Evolutionary conservation across 73 alveolate genomes (phyloP).

Genomic region (Stentor roeselii): DNA sequence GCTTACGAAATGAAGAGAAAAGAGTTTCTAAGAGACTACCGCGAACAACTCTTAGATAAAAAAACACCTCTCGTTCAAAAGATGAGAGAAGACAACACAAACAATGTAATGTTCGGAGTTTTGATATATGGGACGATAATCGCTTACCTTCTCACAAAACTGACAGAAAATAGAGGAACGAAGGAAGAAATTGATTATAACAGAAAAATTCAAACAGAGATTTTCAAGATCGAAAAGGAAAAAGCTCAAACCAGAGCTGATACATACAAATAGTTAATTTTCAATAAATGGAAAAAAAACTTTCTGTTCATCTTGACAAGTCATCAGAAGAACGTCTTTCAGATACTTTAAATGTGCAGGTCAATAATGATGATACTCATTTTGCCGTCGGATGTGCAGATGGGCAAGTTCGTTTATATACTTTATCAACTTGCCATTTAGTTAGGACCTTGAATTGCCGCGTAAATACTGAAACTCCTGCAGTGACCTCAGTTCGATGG

Average conservation of each 20-base stretch:
- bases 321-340: background rate
- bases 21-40: background rate
- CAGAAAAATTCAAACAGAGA: too few relatives aligned
- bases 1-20: background rate
- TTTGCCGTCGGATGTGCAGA: conserved; percentile 76
- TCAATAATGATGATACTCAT: conserved; percentile 60
- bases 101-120: background rate
- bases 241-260: too few relatives aligned
- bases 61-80: background rate
- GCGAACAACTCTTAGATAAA: background rate
- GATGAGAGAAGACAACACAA: background rate
- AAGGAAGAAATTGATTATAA: too few relatives aligned
- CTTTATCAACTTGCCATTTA: conserved; percentile 63
- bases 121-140: background rate
- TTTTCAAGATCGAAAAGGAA: too few relatives aligned
- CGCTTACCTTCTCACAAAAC: too few relatives aligned
- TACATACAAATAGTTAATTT: too few relatives aligned
- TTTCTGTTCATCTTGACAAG: background rate
- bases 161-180: too few relatives aligned
- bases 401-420: conserved; percentile 76
- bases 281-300: background rate
- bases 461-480: conserved; percentile 38
- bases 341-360: background rate
- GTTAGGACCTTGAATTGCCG: conserved; percentile 27
- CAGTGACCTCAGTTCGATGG: conserved; percentile 77